A percentile compares a stretch with the other conserved stretches of the same genome.
These are phyloP conservation scores for Daedaleopsis nitida DNA, from an alignment of 768 basidiomycete species.

Conservation along the genomic window DNA sequence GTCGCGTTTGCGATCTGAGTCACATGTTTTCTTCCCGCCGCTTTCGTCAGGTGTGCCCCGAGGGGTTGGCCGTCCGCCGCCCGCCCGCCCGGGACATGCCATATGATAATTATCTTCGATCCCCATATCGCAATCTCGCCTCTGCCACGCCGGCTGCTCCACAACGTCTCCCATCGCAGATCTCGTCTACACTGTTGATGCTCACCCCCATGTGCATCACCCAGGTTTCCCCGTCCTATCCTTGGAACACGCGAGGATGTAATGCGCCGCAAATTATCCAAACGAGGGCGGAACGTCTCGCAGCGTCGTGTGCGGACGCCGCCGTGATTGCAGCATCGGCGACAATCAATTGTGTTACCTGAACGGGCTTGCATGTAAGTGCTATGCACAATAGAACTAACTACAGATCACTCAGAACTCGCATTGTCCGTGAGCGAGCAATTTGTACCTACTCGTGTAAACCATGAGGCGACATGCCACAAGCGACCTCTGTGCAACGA, in stretches of 20 bases:
- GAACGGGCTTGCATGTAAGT: no score
- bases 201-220: background rate
- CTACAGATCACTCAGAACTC: no score
- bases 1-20: constrained; percentile 6
- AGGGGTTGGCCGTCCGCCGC: no score
- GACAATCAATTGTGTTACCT: no score
- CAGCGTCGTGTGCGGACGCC: no score
- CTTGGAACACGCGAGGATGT: background rate
- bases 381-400: no score
- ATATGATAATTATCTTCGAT: constrained; percentile 6
- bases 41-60: background rate
- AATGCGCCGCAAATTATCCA: background rate
- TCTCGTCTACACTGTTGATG: background rate
- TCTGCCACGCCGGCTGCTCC: background rate
- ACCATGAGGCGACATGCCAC: no score
- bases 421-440: no score
- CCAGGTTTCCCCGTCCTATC: background rate
- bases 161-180: constrained; percentile 4
- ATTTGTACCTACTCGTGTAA: background rate
- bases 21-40: constrained; percentile 7
- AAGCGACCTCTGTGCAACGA: no score
- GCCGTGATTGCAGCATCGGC: background rate
- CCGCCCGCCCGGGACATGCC: background rate
- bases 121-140: constrained; percentile 10
- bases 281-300: background rate